Evolutionary conservation across 2,329 filamentous ascomycete species (phyloP), one percentile per base, ranked within the genome.

Genomic region (Thelonectria discophora): DNA sequence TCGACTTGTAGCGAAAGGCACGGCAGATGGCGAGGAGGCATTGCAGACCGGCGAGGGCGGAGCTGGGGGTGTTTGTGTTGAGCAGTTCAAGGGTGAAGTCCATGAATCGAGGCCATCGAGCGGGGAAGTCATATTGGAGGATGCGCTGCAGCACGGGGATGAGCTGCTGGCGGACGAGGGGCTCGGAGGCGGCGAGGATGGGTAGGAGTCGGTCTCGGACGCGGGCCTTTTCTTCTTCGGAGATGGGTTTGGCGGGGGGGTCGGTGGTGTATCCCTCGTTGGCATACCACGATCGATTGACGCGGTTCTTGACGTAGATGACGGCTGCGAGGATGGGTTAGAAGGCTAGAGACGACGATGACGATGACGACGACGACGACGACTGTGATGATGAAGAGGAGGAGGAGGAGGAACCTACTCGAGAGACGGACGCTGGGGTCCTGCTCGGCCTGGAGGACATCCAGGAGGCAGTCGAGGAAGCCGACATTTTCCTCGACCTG

Each of bases 281-380:
- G 65, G 87, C 88, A 58, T 90, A 86, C 95, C 95, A 99, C 72
- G 92, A 93, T 75, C 94, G 91, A 77, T 91, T 94, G 77, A 98
- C 91, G 76, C 94, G 91, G 81, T 99, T 98, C 83, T 99, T 99
- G 77, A 98, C 88, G 81, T 98, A 99, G 72, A 99, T 92, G 75
- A 94, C 94, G 74, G 93, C 94, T 97, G 78, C 64, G 55, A 49
- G 59, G 54, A 47, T 8, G 43, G 8, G 64, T 68, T 58, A 68
- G 69, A 49, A 58, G 63, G 37, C 48, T 61, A 51, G 43, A 55
- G 47, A 69, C 73, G 72, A 67, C 21, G 70, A 66, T 64, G 70
- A 63, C 64, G 69, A 18, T 27, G 67, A 18, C 46, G 50, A 37
- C 51, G 52, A 47, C 53, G 64, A 55, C 62, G 69, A 15, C 58